A percentile compares a stretch with the other conserved stretches of the same genome.
Evolutionary conservation across 805 yeast species (phyloP).

Genomic region (Metschnikowia drakensbergensis): DNA sequence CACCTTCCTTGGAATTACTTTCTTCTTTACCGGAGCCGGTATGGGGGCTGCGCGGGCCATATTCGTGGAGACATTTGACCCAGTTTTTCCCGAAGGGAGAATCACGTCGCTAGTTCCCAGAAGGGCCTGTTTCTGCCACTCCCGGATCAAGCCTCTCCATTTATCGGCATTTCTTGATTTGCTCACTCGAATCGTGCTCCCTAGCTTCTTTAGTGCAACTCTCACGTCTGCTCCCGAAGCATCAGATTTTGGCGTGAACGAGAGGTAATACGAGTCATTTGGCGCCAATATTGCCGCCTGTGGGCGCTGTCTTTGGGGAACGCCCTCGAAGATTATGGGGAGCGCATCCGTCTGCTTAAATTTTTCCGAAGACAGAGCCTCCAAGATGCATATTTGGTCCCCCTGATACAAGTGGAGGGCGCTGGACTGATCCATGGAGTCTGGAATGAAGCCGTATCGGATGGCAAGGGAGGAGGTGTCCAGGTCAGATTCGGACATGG

Average conservation of each 20-base stretch:
- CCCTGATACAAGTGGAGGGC: slow-evolving; percentile 34
- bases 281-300: slow-evolving; percentile 10
- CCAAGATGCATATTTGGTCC: slow-evolving; percentile 30
- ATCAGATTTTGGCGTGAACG: slow-evolving; percentile 18
- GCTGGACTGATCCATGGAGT: slow-evolving; percentile 35
- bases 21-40: not conserved
- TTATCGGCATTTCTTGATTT: slow-evolving; percentile 36
- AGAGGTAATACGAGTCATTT: slow-evolving; percentile 32
- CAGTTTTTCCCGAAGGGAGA: not conserved
- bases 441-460: slow-evolving; percentile 41
- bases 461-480: slow-evolving; percentile 18
- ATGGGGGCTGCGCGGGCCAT: not conserved
- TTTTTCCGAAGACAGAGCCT: slow-evolving; percentile 26
- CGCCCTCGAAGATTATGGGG: slow-evolving; percentile 39
- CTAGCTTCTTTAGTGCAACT: slow-evolving; percentile 22
- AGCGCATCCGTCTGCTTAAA: slow-evolving; percentile 12
- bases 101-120: not conserved
- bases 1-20: not conserved
- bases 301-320: slow-evolving; percentile 26
- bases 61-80: not conserved
- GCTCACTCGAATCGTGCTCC: slow-evolving; percentile 32
- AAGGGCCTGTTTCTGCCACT: slow-evolving; percentile 1
- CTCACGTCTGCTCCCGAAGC: slow-evolving; percentile 1
- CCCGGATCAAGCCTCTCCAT: slow-evolving; percentile 21
- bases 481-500: not conserved